Evolutionary conservation across 345 rosid genomes (phyloP).

Genomic region (Gynandropsis gynandra): DNA sequence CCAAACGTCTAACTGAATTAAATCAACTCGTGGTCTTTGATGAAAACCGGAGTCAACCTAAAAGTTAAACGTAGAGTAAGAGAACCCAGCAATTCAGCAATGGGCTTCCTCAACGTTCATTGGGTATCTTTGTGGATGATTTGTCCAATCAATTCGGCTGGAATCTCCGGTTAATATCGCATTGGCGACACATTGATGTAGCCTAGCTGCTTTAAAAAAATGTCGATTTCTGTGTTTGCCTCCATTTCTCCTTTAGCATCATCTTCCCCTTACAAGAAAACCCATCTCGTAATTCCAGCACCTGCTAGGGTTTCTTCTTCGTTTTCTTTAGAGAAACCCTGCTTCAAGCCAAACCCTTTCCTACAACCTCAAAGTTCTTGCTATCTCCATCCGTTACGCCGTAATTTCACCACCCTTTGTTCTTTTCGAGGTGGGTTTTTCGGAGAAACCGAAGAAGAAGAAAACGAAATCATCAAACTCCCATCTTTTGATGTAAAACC

Average conservation of each 20-base stretch:
- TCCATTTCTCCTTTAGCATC: conserved; percentile 24
- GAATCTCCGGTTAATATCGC: background rate
- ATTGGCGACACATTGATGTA: background rate
- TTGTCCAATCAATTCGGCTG: no score
- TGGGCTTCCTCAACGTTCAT: no score
- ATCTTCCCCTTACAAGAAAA: conserved; percentile 25
- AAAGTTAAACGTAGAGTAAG: no score
- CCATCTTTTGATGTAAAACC: conserved; percentile 40
- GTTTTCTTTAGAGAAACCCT: background rate
- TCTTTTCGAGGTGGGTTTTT: conserved; percentile 33
- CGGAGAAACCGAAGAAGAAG: conserved; percentile 25
- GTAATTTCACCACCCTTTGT: conserved; percentile 4
- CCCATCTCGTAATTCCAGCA: conserved; percentile 27
- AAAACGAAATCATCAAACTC: conserved; percentile 20
- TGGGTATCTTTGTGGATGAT: no score
- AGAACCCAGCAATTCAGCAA: no score
- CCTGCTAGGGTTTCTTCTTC: conserved; percentile 21
- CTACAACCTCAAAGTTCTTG: conserved; percentile 13
- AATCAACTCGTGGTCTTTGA: no score
- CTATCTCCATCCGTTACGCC: conserved; percentile 15
- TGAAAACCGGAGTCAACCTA: no score
- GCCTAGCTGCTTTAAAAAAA: conserved; percentile 12
- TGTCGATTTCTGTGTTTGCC: conserved; percentile 40
- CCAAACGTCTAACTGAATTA: no score
- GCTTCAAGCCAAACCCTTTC: conserved; percentile 20